These are phyloP conservation scores for Kickxella alabastrina DNA, from an alignment of 192 early-diverging fungal genomes.

Conservation along the genomic window DNA sequence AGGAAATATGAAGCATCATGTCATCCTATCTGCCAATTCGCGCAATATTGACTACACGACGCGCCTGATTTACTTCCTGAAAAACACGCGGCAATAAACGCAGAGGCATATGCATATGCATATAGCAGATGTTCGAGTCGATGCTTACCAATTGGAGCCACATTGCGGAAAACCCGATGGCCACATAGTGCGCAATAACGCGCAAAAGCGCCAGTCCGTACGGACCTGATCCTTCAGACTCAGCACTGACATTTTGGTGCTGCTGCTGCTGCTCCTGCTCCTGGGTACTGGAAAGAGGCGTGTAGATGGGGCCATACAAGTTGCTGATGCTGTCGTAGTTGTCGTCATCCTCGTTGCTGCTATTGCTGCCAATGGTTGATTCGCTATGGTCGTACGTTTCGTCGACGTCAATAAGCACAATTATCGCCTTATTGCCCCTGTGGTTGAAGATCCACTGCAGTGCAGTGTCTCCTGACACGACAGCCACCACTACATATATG, in stretches of 20 bases:
- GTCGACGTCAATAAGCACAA: conserved; percentile 53
- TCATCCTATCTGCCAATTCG: too few species aligned
- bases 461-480: conserved; percentile 50
- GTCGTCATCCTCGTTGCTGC: conserved; percentile 6
- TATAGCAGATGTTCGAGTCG: too few species aligned
- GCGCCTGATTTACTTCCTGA: too few species aligned
- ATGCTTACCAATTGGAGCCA: conserved; percentile 51
- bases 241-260: conserved; percentile 2
- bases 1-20: too few species aligned
- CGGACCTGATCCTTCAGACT: conserved; percentile 34
- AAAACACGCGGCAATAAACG: neutral
- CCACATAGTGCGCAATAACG: conserved; percentile 50
- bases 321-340: conserved; percentile 12
- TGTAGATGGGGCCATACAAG: conserved; percentile 38
- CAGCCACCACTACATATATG: conserved; percentile 45
- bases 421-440: conserved; percentile 36
- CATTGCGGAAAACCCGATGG: conserved; percentile 53
- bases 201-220: conserved; percentile 48
- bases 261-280: conserved; percentile 19
- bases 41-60: too few species aligned
- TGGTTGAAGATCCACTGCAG: conserved; percentile 50
- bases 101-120: neutral
- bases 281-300: conserved; percentile 35
- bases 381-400: conserved; percentile 30
- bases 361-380: conserved; percentile 3